Evolutionary conservation across 2,329 filamentous ascomycete genomes (phyloP), one percentile per base, ranked within the genome.

Genomic region (Penicillium expansum): DNA sequence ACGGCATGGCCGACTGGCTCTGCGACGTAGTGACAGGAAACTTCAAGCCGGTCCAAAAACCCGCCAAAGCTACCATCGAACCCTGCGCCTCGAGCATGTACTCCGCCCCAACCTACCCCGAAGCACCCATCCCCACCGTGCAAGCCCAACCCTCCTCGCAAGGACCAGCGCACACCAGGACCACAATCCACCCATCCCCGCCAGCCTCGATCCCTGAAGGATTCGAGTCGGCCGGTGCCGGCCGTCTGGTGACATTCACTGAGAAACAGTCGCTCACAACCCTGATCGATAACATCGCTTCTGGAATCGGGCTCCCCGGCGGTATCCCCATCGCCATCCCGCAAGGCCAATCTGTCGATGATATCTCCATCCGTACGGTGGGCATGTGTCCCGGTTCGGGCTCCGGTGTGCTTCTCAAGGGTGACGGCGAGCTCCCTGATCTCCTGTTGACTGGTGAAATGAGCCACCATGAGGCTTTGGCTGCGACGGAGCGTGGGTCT

Each of bases 1-100:
- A 87, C 18, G 94, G 94, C 4, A 84, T 99, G 65, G 95, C 92
- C 70, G 91, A 96, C 73, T 99, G 93, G 93, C 86, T 99, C 10
- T 91, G 91, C 58, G 89, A 95, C 69, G 87, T 95, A 48, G 85
- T 97, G 20, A 86, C 87, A 2, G 86, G 85, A 18, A 64, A 65
- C 43, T 67, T 71, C 59, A 55, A 61, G 14, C 55, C 62, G 2
- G 50, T 50, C 13, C 32, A 54, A 11, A 8, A 20, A 32, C 5
- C 56, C 7, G 27, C 53, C 2, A 47, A 57, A 16, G 37, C 60
- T 9, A 18, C 29, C 38, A 51, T 64, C 32, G 44, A 59, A 11
- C 37, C 50, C 14, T 68, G 67, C 39, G 59, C 60, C 11, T 74
- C 70, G 18, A 56, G 63, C 18, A 59, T 68, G 10, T 79, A 79